Conservation (phyloP, 1,284 basidiomycete genomes). For the Irpex rosettiformis region DNA sequence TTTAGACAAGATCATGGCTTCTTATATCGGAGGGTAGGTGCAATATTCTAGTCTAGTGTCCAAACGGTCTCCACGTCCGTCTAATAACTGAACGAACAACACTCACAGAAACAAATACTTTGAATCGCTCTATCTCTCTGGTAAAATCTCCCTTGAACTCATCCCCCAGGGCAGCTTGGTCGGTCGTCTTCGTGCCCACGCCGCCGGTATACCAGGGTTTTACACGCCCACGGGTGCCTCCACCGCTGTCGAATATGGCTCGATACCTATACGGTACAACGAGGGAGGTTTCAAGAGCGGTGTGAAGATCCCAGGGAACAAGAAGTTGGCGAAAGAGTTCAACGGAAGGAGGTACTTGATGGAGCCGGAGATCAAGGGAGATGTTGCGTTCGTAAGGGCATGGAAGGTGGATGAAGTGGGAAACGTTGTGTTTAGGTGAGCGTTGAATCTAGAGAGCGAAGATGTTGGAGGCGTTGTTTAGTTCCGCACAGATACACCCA, state of each 20-base stretch:
- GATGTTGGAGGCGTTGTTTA: conserved; percentile 2
- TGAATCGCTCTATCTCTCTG: conserved; percentile 75
- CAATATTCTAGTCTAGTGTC: background rate
- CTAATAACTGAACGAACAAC: background rate
- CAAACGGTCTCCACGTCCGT: background rate
- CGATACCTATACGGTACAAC: conserved; percentile 75
- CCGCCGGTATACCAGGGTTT: conserved; percentile 94
- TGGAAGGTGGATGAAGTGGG: conserved; percentile 95
- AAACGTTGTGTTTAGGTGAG: conserved; percentile 81
- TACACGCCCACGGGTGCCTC: conserved; percentile 93
- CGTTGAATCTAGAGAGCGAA: background rate
- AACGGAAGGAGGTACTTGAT: conserved; percentile 83
- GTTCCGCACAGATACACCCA: conserved; percentile 68
- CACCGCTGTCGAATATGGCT: conserved; percentile 79
- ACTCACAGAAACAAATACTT: conserved; percentile 69
- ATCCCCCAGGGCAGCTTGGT: conserved; percentile 91
- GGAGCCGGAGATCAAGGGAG: conserved; percentile 84
- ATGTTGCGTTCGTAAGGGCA: conserved; percentile 87
- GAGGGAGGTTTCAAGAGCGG: conserved; percentile 62
- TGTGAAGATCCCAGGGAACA: conserved; percentile 66
- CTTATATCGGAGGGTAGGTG: conserved; percentile 80
- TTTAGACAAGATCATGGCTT: conserved; percentile 82
- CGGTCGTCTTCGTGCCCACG: conserved; percentile 89
- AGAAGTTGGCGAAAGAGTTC: conserved; percentile 80
- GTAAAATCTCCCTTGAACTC: conserved; percentile 82